Conservation (phyloP, 1,284 basidiomycete species). For the Ustilago shanxiensis region DNA sequence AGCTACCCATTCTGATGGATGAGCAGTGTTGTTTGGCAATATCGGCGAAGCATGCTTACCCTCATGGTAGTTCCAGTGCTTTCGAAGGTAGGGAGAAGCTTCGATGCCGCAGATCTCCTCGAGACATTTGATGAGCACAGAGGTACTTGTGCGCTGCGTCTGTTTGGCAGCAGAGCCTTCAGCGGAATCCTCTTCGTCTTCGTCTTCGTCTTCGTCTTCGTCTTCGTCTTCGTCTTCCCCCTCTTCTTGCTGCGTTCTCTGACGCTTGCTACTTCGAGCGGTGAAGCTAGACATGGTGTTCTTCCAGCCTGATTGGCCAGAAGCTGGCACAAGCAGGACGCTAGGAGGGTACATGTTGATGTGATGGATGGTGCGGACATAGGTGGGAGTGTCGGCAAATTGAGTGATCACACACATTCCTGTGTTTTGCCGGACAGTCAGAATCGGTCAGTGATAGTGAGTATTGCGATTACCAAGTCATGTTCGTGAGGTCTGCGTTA, state of each 20-base stretch:
- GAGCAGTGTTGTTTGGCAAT: neutral
- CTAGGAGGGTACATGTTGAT: constrained; percentile 81
- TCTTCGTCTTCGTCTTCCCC: neutral
- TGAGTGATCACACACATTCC: constrained; percentile 67
- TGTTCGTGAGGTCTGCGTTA: too few species aligned
- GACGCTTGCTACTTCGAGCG: constrained; percentile 11
- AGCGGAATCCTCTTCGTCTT: neutral
- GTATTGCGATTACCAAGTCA: too few species aligned
- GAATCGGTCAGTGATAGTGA: constrained; percentile 59
- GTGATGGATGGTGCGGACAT: constrained; percentile 87
- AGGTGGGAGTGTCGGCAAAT: constrained; percentile 74
- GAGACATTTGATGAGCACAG: constrained; percentile 78
- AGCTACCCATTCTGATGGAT: neutral
- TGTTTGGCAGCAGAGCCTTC: neutral
- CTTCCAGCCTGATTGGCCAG: neutral
- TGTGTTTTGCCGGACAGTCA: constrained; percentile 5
- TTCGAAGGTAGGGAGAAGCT: constrained; percentile 79
- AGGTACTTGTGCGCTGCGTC: constrained; percentile 3
- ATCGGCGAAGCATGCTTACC: constrained; percentile 72
- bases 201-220: neutral
- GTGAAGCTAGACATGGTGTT: neutral
- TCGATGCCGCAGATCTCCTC: constrained; percentile 78
- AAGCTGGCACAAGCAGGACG: constrained; percentile 74
- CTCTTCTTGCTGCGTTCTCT: neutral
- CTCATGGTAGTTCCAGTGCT: constrained; percentile 83